Percentiles rank a stretch among this genome's conserved stretches.
phyloP scores from a whole-genome alignment of 2,329 filamentous ascomycete species.

The Byssothecium circinans region DNA sequence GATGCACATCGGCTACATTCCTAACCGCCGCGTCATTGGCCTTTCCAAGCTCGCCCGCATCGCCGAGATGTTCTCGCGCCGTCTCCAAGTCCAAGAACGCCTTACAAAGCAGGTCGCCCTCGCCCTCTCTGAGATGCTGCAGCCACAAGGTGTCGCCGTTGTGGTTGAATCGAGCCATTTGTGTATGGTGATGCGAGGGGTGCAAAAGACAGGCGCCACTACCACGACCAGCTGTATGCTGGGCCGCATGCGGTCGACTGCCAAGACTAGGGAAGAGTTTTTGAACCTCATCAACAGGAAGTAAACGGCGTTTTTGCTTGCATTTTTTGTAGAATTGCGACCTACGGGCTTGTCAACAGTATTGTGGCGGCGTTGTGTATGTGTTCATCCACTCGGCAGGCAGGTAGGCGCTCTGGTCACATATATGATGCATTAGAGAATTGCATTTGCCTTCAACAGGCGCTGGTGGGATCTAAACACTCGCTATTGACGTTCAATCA shows the following conservation, averaged over 20 bases:
- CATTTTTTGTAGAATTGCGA: neutral
- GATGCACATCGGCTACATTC: constrained; percentile 99
- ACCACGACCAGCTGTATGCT: constrained; percentile 97
- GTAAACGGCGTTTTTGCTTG: constrained; percentile 13
- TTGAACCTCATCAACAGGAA: constrained; percentile 64
- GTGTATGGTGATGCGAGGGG: constrained; percentile 99
- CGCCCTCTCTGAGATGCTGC: constrained; percentile 87
- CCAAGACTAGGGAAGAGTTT: constrained; percentile 95
- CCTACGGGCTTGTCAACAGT: neutral
- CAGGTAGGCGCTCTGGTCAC: constrained; percentile 15
- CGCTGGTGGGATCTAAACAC: constrained; percentile 8
- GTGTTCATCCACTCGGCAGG: constrained; percentile 38
- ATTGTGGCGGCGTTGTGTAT: constrained; percentile 16
- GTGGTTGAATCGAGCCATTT: constrained; percentile 97
- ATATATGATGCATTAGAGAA: constrained; percentile 16
- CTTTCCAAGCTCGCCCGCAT: constrained; percentile 95
- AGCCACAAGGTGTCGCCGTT: constrained; percentile 92
- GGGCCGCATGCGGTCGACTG: constrained; percentile 89
- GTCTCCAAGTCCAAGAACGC: constrained; percentile 93
- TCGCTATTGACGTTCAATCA: neutral
- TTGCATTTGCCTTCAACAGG: constrained; percentile 38
- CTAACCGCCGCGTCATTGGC: constrained; percentile 85
- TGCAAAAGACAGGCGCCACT: constrained; percentile 82
- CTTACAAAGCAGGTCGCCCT: constrained; percentile 95
- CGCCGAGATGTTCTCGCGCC: constrained; percentile 92